Base-by-base conservation (phyloP, 2,329 filamentous ascomycete species). In the Pseudogymnoascus verrucosus region DNA sequence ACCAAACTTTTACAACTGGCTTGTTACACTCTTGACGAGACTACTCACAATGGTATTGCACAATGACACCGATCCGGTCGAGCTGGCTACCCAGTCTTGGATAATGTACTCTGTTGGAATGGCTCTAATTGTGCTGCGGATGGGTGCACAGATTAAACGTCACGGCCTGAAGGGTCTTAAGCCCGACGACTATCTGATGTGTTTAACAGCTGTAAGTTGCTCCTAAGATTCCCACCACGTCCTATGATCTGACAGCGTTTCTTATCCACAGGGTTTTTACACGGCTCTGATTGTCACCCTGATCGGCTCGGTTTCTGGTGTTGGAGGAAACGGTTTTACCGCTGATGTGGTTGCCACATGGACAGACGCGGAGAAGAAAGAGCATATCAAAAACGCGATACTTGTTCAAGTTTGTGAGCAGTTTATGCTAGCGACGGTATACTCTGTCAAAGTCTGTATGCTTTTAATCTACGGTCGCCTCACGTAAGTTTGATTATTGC, bases 321-420 rank as follows among this genome's bases (percentile, higher is more conserved):
- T 77, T 37, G 77, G 76, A 26, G 77, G 76, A 61, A 80, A 79
- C 63, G 70, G 80, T 1, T 77, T 74, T 62, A 74, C 68, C 4
- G 75, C 75, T 4, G 77, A 74, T 61, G 65, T 75, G 26, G 72
- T 73, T 26, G 63, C 65, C 1, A 73, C 70, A 0, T 79, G 78
- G 66, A 74, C 72, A 5, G 64, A 70, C 12, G 63, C 68, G 14
- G 74, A 79, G 8, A 76, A 79, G 4, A 40, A 74, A 31, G 75
- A 78, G 19, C 74, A 79, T 6, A 75, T 79, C 44, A 73, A 75
- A 28, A 84, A 84, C 3, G 86, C 83, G 40, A 87, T 87, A 76
- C 82, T 84, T 77, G 84, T 87, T 1, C 76, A 86, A 60, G 79
- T 85, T 6, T 81, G 82, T 3, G 84, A 87, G 68, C 78, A 85